phyloP scores from a whole-genome alignment of 1,284 basidiomycete genomes.

The Pascua sp. region DNA sequence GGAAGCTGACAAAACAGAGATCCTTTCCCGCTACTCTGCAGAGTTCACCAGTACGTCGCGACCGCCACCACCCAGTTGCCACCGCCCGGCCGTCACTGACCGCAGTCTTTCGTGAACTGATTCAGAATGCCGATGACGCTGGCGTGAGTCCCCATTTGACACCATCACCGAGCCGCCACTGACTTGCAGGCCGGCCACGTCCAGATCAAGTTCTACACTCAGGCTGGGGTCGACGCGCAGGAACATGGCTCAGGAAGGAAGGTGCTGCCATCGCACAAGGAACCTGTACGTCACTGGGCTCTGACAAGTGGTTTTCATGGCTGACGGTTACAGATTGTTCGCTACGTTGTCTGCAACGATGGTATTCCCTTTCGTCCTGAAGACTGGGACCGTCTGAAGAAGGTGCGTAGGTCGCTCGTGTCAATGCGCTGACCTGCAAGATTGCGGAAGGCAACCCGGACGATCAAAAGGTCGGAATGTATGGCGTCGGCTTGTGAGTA shows the following conservation, averaged over 20 bases:
- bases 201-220: conserved; percentile 76
- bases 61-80: neutral
- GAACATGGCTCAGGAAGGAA: conserved; percentile 30
- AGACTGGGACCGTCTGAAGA: conserved; percentile 84
- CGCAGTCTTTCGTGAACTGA: conserved; percentile 79
- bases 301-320: neutral
- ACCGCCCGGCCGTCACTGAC: conserved; percentile 10
- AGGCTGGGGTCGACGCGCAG: conserved; percentile 55
- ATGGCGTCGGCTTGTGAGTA: conserved; percentile 10
- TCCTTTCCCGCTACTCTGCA: conserved; percentile 88
- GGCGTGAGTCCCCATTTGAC: conserved; percentile 44
- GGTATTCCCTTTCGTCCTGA: conserved; percentile 70
- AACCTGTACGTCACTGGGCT: conserved; percentile 45
- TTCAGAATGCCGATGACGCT: conserved; percentile 95
- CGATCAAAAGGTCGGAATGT: conserved; percentile 53
- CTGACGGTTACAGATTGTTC: conserved; percentile 36
- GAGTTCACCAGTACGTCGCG: conserved; percentile 71
- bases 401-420: conserved; percentile 39
- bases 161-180: neutral
- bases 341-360: conserved; percentile 74
- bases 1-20: conserved; percentile 47
- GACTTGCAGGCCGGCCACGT: conserved; percentile 60
- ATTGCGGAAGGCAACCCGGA: conserved; percentile 55
- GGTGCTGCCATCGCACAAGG: conserved; percentile 57
- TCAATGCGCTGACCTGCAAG: conserved; percentile 9